A percentile compares a stretch with the other conserved stretches of the same genome.
phyloP scores from a whole-genome alignment of 2,329 filamentous ascomycete species.

The Fusarium nygamai region DNA sequence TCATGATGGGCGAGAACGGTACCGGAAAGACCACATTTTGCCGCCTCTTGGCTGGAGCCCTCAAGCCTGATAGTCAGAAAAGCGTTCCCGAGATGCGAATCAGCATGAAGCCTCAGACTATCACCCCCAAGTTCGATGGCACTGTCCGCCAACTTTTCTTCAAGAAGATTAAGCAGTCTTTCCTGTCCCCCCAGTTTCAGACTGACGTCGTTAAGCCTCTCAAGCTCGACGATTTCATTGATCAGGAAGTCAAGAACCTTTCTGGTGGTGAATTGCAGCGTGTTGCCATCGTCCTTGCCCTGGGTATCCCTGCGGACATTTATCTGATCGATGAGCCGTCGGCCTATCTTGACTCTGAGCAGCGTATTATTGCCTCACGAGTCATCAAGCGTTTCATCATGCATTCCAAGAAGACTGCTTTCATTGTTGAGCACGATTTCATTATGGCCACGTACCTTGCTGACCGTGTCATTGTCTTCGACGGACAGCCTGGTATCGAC shows the following conservation, averaged over 20 bases:
- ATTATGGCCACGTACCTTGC: constrained; percentile 86
- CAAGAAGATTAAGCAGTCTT: constrained; percentile 98
- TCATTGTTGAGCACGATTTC: constrained; percentile 99
- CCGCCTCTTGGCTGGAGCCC: constrained; percentile 89
- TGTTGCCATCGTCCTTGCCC: constrained; percentile 96
- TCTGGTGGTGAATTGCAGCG: constrained; percentile 99
- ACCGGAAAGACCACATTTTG: constrained; percentile 99
- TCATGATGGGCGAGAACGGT: constrained; percentile 99
- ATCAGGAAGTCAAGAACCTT: constrained; percentile 98
- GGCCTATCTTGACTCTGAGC: constrained; percentile 97
- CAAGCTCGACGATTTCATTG: constrained; percentile 98
- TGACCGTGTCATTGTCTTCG: constrained; percentile 98
- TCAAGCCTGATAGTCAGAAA: constrained; percentile 85
- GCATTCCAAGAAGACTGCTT: constrained; percentile 99
- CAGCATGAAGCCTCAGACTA: constrained; percentile 99
- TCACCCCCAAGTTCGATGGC: constrained; percentile 96
- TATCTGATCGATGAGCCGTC: constrained; percentile 98
- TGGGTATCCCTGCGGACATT: constrained; percentile 95
- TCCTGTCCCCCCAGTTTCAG: constrained; percentile 97
- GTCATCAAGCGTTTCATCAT: constrained; percentile 99
- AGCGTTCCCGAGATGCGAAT: constrained; percentile 94
- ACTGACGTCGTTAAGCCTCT: constrained; percentile 99
- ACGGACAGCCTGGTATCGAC: constrained; percentile 89
- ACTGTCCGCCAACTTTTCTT: constrained; percentile 98
- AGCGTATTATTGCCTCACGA: constrained; percentile 95